phyloP scores from a whole-genome alignment of 371 early-diverging fungal species.

The Dinochytrium kinnereticum region DNA sequence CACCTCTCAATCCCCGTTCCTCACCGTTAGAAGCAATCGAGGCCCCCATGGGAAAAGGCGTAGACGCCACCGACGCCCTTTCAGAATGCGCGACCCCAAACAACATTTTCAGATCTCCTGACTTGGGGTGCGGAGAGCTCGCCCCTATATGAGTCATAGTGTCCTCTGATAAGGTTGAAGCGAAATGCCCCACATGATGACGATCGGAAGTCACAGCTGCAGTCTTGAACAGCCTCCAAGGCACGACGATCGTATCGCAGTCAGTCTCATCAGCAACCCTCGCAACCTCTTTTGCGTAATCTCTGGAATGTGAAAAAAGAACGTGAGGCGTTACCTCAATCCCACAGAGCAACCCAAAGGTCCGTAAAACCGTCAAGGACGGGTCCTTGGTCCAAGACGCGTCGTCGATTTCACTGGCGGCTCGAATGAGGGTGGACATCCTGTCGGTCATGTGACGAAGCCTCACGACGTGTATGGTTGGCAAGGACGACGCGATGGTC shows the following conservation, averaged over 20 bases:
- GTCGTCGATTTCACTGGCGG: not conserved
- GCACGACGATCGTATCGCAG: conserved; percentile 18
- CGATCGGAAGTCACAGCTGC: not conserved
- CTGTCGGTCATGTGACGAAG: conserved; percentile 21
- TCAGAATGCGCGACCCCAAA: too few species aligned
- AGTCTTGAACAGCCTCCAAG: not conserved
- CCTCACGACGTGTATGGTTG: conserved; percentile 14
- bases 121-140: too few species aligned
- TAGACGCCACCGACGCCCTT: too few species aligned
- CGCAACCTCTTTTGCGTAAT: conserved; percentile 22
- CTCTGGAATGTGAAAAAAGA: conserved; percentile 8
- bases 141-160: too few species aligned
- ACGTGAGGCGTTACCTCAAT: conserved; percentile 12
- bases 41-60: too few species aligned
- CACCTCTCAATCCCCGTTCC: not conserved
- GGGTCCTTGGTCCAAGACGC: conserved; percentile 5
- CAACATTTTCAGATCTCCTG: too few species aligned
- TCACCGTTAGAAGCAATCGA: not conserved
- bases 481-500: not conserved
- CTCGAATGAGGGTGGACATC: conserved; percentile 20
- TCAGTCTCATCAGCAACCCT: conserved; percentile 10
- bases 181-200: too few species aligned
- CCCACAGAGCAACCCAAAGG: conserved; percentile 12
- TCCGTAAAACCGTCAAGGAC: conserved; percentile 14
- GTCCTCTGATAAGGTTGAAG: too few species aligned